Base-by-base conservation (phyloP, 495 filamentous ascomycete genomes). In the Niebla homalea region DNA sequence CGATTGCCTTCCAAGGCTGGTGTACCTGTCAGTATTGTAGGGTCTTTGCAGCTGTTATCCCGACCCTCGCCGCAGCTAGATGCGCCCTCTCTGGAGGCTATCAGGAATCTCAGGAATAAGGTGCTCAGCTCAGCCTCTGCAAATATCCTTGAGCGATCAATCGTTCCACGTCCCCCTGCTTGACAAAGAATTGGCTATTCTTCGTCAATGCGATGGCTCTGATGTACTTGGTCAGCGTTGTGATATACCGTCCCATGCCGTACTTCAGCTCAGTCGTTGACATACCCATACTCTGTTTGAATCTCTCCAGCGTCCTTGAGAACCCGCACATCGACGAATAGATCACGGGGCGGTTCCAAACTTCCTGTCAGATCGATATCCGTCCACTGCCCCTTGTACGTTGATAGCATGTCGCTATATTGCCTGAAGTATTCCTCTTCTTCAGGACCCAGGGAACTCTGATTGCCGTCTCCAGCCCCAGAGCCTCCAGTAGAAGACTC, bases 321-420 rank as follows among this genome's bases (percentile, higher is more conserved):
- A 46, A 97, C 93, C 48, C 93, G 72, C 45, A 99, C 93, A 67
- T 99, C 93, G 63, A 99, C 93, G 62, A 99, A 99, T 46, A 99
- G 67, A 70, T 99, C 93, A 61, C 77, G 80, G 26, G 93, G 92
- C 32, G 93, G 93, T 61, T 97, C 89, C 63, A 99, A 72, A 55
- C 84, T 89, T 39, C 93, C 93, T 14, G 92, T 97, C 49, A 99
- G 69, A 66, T 99, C 93, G 47, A 99, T 83, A 66, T 99, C 93
- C 20, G 90, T 97, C 90, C 92, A 99, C 57, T 95, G 89, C 1
- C 93, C 93, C 65, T 99, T 99, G 67, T 94, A 96, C 15, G 89
- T 87, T 20, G 92, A 87, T 39, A 99, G 70, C 60, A 99, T 75
- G 60, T 99, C 93, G 46, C 81, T 79, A 62, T 93, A 97, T 61